A percentile compares a stretch with the other conserved stretches of the same genome.
Evolutionary conservation across 345 rosid genomes (phyloP).

Genomic region (Passiflora organensis): DNA sequence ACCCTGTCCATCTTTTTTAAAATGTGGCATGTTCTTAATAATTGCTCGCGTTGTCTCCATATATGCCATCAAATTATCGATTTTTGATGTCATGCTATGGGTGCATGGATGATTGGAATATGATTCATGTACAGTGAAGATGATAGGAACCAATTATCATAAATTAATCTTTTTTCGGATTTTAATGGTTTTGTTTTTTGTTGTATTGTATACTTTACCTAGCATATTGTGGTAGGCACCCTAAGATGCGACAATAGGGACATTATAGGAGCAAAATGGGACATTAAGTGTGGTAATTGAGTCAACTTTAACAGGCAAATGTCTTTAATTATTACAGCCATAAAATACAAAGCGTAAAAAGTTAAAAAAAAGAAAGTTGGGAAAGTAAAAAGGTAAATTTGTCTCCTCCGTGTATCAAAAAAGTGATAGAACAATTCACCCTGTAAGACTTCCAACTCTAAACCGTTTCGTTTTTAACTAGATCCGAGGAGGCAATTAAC

Average conservation of each 20-base stretch:
- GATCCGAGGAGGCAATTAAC: too few species aligned
- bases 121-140: too few species aligned
- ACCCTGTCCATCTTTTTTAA: constrained; percentile 1
- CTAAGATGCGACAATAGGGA: not conserved
- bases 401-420: constrained; percentile 16
- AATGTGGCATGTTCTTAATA: constrained; percentile 8
- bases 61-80: not conserved
- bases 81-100: not conserved
- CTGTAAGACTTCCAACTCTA: too few species aligned
- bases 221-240: not conserved
- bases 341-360: constrained; percentile 19
- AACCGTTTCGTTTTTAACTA: too few species aligned
- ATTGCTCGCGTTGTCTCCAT: constrained; percentile 1
- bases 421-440: constrained; percentile 6
- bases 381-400: too few species aligned
- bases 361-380: constrained; percentile 28
- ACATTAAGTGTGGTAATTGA: not conserved
- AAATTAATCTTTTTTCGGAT: too few species aligned
- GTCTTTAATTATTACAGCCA: constrained; percentile 29
- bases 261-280: constrained; percentile 1
- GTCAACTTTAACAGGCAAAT: constrained; percentile 20
- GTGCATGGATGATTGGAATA: too few species aligned
- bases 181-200: too few species aligned
- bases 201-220: too few species aligned
- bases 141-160: too few species aligned